These are phyloP conservation scores for Barnettozyma siamensis DNA, from an alignment of 805 yeast genomes.

Conservation along the genomic window DNA sequence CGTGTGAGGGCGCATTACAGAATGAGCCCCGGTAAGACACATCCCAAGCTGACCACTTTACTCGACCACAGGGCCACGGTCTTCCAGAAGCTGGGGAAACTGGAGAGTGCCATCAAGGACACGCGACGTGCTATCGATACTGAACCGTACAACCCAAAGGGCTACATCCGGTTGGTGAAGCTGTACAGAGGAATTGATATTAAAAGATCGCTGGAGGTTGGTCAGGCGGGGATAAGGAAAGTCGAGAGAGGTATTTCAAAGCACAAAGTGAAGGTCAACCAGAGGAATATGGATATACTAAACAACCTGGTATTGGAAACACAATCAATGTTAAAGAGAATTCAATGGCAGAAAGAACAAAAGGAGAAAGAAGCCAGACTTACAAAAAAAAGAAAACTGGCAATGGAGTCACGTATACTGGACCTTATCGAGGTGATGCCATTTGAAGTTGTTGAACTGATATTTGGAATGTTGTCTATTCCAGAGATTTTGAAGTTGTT, in stretches of 20 bases:
- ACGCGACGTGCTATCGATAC: conserved; percentile 13
- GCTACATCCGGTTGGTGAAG: conserved; percentile 19
- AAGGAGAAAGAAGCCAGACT: background rate
- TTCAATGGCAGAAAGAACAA: background rate
- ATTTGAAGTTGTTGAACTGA: conserved; percentile 8
- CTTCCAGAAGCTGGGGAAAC: conserved; percentile 13
- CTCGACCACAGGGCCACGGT: conserved; percentile 23
- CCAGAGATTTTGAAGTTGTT: conserved; percentile 8
- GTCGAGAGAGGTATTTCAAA: conserved; percentile 6
- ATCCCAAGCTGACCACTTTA: conserved; percentile 20
- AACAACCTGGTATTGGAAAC: conserved; percentile 4
- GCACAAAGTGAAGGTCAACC: conserved; percentile 9
- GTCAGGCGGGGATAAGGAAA: conserved; percentile 5
- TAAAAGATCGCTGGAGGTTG: conserved; percentile 6
- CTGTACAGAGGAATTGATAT: conserved; percentile 11
- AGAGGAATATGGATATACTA: conserved; percentile 9
- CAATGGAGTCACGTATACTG: background rate
- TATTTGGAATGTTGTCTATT: conserved; percentile 2
- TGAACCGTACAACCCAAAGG: conserved; percentile 23
- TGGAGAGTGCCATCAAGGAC: conserved; percentile 16
- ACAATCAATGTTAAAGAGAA: background rate
- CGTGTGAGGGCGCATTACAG: conserved; percentile 12
- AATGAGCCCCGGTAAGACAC: conserved; percentile 8
- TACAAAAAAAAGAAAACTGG: conserved; percentile 5
- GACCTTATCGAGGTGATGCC: conserved; percentile 9